These are phyloP conservation scores for Lolium rigidum DNA, from an alignment of 176 grass and related monocot species.

Conservation along the genomic window DNA sequence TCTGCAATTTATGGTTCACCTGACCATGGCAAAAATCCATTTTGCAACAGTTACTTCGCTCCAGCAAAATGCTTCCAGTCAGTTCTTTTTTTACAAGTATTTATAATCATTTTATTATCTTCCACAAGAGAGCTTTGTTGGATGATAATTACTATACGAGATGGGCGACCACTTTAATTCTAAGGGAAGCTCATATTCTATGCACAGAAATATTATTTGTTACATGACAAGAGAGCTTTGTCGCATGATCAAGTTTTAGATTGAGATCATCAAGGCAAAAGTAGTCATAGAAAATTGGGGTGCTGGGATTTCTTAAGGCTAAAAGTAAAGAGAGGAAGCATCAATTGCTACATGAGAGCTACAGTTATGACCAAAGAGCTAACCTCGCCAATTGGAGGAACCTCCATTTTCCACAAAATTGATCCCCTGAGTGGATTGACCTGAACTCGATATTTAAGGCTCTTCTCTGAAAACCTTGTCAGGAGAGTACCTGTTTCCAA, in stretches of 20 bases:
- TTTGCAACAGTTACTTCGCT: not conserved
- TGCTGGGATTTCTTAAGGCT: not conserved
- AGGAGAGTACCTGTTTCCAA: constrained; percentile 65
- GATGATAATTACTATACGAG: not conserved
- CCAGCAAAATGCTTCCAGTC: not conserved
- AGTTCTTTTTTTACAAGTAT: not conserved
- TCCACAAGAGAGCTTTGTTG: not conserved
- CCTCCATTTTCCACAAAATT: constrained; percentile 78
- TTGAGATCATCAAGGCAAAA: not conserved
- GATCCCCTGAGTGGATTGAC: constrained; percentile 63
- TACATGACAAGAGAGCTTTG: too few relatives aligned
- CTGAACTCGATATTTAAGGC: constrained; percentile 45
- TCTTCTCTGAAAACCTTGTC: constrained; percentile 60
- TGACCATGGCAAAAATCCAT: not conserved
- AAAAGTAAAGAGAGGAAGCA: not conserved
- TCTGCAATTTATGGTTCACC: not conserved
- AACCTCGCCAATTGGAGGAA: constrained; percentile 64
- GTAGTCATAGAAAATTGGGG: not conserved
- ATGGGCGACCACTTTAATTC: not conserved
- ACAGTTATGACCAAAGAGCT: not conserved
- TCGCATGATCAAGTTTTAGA: not conserved
- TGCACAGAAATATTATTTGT: too few relatives aligned
- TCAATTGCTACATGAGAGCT: not conserved
- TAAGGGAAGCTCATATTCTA: too few relatives aligned
- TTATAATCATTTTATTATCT: not conserved